Conservation (phyloP, 352 stramenopile species). For the Globisporangium heterothallicum region DNA sequence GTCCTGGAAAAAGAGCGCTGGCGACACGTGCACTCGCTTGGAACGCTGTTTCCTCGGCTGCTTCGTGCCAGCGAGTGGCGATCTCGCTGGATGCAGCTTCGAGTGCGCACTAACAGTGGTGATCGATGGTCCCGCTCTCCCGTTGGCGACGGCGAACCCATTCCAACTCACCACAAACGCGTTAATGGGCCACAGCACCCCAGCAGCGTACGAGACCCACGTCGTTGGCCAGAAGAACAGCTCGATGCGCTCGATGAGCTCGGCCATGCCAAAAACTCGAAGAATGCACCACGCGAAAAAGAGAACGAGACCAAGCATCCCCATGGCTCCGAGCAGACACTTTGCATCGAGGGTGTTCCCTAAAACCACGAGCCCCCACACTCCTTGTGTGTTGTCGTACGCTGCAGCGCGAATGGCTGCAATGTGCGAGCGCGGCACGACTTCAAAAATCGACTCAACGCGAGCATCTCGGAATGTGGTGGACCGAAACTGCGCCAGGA, state of each 20-base stretch:
- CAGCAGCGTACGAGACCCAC: background rate
- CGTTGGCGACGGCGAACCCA: background rate
- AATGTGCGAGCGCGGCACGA: background rate
- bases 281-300: background rate
- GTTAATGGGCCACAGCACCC: background rate
- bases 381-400: background rate
- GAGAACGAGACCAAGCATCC: background rate
- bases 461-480: conserved; percentile 2
- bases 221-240: background rate
- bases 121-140: background rate
- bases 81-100: background rate
- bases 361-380: background rate
- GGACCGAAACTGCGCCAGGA: conserved; percentile 3
- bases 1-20: background rate
- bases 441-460: conserved; percentile 1
- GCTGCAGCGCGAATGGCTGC: background rate
- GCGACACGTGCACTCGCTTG: background rate
- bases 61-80: background rate
- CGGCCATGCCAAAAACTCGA: background rate
- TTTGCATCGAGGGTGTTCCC: background rate
- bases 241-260: background rate
- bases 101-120: background rate
- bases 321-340: background rate
- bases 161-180: background rate
- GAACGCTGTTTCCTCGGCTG: background rate